Conservation (phyloP, 805 yeast genomes). For the Yamadazyma endophytica region DNA sequence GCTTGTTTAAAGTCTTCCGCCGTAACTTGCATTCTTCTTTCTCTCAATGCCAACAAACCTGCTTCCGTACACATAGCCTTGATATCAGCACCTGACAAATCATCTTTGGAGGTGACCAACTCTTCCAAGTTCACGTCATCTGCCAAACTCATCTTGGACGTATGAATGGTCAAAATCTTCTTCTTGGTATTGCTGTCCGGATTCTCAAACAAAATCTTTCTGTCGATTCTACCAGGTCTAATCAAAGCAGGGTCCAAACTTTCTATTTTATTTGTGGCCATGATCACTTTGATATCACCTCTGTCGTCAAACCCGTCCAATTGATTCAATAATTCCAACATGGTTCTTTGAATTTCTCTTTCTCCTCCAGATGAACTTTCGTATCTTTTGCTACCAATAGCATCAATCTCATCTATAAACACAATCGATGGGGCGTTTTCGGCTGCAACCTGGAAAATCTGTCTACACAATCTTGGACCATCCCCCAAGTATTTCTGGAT, state of each 20-base stretch:
- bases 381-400: constrained; percentile 97
- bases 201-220: constrained; percentile 92
- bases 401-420: constrained; percentile 97
- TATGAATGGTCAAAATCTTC: constrained; percentile 88
- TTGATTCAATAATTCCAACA: constrained; percentile 93
- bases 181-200: constrained; percentile 92
- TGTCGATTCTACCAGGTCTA: constrained; percentile 96
- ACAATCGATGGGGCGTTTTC: constrained; percentile 98
- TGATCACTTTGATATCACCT: constrained; percentile 94
- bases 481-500: constrained; percentile 97
- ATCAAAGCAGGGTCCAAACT: constrained; percentile 92
- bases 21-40: constrained; percentile 95
- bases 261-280: constrained; percentile 97
- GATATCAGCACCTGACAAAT: constrained; percentile 94
- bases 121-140: constrained; percentile 87
- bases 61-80: constrained; percentile 98
- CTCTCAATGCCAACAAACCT: constrained; percentile 90
- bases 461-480: constrained; percentile 93
- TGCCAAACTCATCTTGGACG: constrained; percentile 86
- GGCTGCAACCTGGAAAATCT: constrained; percentile 92
- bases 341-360: constrained; percentile 94
- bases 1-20: constrained; percentile 92
- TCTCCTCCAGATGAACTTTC: constrained; percentile 98
- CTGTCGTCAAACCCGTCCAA: constrained; percentile 96
- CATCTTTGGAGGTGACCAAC: constrained; percentile 86